Conservation (phyloP, 495 filamentous ascomycete species). For the Amphirosellinia nigrospora region DNA sequence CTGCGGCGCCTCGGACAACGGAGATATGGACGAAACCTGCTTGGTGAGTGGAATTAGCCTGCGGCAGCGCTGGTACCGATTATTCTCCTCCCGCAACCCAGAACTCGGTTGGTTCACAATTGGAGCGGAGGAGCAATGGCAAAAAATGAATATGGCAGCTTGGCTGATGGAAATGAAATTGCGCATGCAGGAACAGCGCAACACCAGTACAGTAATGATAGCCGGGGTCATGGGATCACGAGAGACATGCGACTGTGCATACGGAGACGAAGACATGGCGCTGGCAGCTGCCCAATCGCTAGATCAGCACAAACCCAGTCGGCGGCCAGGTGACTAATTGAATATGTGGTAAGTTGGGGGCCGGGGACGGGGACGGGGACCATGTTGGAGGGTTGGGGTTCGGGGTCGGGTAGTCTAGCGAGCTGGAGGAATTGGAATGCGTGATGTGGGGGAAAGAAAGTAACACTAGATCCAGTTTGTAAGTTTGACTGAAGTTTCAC, state of each 20-base stretch:
- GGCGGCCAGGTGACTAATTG: conserved; percentile 22
- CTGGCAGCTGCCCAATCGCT: conserved; percentile 21
- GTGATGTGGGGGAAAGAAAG: conserved; percentile 13
- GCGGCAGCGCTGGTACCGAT: not conserved
- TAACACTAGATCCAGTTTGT: conserved; percentile 8
- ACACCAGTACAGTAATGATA: conserved; percentile 3
- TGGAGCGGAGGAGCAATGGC: conserved; percentile 8
- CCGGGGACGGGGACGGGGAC: not conserved
- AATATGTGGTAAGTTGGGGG: not conserved
- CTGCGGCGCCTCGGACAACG: conserved; percentile 39
- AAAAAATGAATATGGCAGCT: not conserved
- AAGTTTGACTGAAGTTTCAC: conserved; percentile 1
- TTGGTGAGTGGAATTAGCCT: conserved; percentile 17
- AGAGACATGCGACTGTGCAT: conserved; percentile 3
- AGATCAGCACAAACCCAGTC: conserved; percentile 2
- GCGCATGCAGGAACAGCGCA: conserved; percentile 16
- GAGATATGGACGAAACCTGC: conserved; percentile 32
- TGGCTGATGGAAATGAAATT: conserved; percentile 13
- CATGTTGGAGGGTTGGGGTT: conserved; percentile 16
- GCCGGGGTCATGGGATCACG: conserved; percentile 18
- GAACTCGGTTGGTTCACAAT: not conserved
- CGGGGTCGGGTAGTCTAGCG: not conserved
- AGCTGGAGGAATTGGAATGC: not conserved
- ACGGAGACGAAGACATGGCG: conserved; percentile 2
- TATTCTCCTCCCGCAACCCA: not conserved